Percentiles rank a stretch among this genome's conserved stretches.
phyloP scores from a whole-genome alignment of 2,329 filamentous ascomycete genomes.

The Aspergillus sp. region DNA sequence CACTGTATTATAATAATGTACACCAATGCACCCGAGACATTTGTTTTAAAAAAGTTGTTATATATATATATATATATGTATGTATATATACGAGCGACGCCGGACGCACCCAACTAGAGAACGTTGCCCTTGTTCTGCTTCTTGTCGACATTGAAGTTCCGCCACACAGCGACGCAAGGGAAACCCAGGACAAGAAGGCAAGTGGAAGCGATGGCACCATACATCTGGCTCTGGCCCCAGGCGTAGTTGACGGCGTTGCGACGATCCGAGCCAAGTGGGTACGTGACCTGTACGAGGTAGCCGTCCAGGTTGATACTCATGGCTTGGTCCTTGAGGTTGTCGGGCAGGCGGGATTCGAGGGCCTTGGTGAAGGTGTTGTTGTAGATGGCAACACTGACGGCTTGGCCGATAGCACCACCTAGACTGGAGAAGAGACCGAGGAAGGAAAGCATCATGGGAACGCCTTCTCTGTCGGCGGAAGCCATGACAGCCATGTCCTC shows the following conservation, averaged over 20 bases:
- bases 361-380: slow-evolving; percentile 54
- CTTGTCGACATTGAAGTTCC: slow-evolving; percentile 40
- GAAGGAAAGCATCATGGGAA: slow-evolving; percentile 47
- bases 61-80: background rate
- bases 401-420: slow-evolving; percentile 36
- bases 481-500: slow-evolving; percentile 61
- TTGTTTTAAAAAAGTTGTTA: background rate
- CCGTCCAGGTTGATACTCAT: slow-evolving; percentile 26
- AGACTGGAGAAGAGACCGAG: slow-evolving; percentile 36
- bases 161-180: slow-evolving; percentile 38
- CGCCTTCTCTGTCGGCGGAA: slow-evolving; percentile 53
- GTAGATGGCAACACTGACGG: slow-evolving; percentile 52
- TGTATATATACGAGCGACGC: background rate
- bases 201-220: slow-evolving; percentile 36
- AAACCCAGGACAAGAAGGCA: slow-evolving; percentile 32
- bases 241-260: slow-evolving; percentile 39
- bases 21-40: background rate
- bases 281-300: slow-evolving; percentile 26
- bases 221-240: slow-evolving; percentile 40
- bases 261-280: slow-evolving; percentile 27
- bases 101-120: background rate
- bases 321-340: slow-evolving; percentile 18
- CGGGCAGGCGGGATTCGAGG: slow-evolving; percentile 32
- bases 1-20: background rate
- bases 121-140: slow-evolving; percentile 39